Base-by-base conservation (phyloP, 2,329 filamentous ascomycete species). In the Coniochaeta sp. region DNA sequence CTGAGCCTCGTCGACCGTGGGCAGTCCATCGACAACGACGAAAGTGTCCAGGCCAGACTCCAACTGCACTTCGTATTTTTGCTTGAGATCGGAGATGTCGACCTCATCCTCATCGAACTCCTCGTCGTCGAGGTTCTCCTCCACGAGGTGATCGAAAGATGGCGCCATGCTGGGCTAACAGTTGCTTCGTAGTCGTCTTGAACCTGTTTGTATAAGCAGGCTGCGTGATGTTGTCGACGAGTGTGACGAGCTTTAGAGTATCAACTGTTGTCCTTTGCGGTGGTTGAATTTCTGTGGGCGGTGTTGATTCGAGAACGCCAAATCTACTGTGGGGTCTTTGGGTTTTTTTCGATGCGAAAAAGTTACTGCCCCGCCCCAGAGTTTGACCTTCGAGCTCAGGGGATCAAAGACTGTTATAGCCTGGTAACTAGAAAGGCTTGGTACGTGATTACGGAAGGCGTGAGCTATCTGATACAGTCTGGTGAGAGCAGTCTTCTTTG, bases 31-130 rank as follows among this genome's bases (percentile, higher is more conserved):
- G 73, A 98, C 85, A 64, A 98, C 93, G 66, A 99, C 90, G 72
- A 99, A 99, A 65, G 92, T 89, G 74, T 99, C 95, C 70, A 97
- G 89, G 62, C 95, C 95, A 76, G 96, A 91, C 75, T 99, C 95
- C 66, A 98, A 83, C 73, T 93, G 91, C 64, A 98, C 93, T 78
- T 98, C 92, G 74, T 93, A 97, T 77, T 96, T 91, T 75, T 96
- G 93, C 74, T 88, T 86, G 67, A 99, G 84, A 78, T 99, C 93
- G 68, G 91, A 93, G 75, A 96, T 91, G 75, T 98, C 93, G 76
- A 98, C 89, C 74, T 97, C 92, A 72, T 93, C 89, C 77, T 95
- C 89, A 74, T 96, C 93, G 74, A 89, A 89, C 73, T 93, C 89
- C 71, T 95, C 91, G 67, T 88, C 85, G 71, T 89, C 85, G 75